phyloP scores from a whole-genome alignment of 2,329 filamentous ascomycete species.

The Chaetomium strumarium region DNA sequence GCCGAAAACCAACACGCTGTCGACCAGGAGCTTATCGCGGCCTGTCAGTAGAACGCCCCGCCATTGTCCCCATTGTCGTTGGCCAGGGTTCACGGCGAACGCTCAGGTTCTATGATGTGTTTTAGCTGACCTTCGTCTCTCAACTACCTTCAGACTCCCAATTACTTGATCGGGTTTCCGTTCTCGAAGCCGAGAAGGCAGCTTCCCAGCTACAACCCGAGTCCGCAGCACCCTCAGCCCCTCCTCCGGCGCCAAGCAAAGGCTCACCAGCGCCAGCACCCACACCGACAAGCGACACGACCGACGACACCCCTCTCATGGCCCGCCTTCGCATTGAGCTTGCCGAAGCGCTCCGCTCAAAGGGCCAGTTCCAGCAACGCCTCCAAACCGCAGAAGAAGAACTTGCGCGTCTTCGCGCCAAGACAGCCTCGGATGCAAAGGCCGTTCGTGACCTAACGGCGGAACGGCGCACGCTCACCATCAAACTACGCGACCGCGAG shows the following conservation, averaged over 20 bases:
- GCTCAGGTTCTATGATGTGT: background rate
- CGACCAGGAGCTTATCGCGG: slow-evolving; percentile 64
- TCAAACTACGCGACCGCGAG: slow-evolving; percentile 70
- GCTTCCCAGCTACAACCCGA: slow-evolving; percentile 23
- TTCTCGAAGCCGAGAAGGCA: slow-evolving; percentile 54
- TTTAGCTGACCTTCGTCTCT: background rate
- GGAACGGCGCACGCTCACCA: slow-evolving; percentile 56
- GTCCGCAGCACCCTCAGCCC: slow-evolving; percentile 21
- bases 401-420: slow-evolving; percentile 51
- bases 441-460: slow-evolving; percentile 56
- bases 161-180: slow-evolving; percentile 61
- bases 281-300: background rate
- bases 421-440: slow-evolving; percentile 53
- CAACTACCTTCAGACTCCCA: slow-evolving; percentile 47
- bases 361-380: slow-evolving; percentile 59
- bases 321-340: slow-evolving; percentile 62
- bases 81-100: background rate
- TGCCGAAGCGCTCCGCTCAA: slow-evolving; percentile 68
- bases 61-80: slow-evolving; percentile 3
- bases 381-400: slow-evolving; percentile 59
- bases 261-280: slow-evolving; percentile 16
- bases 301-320: slow-evolving; percentile 30
- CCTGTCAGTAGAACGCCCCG: slow-evolving; percentile 52
- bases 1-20: slow-evolving; percentile 61
- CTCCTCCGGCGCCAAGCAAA: slow-evolving; percentile 24